Evolutionary conservation across 306 rosid genomes (phyloP), one percentile per base, ranked within the genome.

Genomic region (Geum urbanum): DNA sequence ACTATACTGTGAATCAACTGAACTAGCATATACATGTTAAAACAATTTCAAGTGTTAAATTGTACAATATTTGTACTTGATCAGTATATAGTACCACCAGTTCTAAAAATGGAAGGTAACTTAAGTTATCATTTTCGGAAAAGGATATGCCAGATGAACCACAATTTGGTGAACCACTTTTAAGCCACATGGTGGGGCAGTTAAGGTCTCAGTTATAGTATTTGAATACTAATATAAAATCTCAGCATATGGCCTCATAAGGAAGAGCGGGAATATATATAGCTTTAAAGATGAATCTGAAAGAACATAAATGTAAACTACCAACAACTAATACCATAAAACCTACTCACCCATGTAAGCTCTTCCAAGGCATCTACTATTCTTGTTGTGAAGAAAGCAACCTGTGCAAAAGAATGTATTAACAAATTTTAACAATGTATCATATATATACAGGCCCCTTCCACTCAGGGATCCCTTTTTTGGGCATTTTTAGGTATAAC

Each of bases 321-420:
- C 70, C 74, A 76, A 71, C 60, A 67, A 76, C 74, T 37, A 68
- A 50, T 9, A 49, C 19, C 9, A n/a, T 68, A 67, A 70, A 79
- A 74, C 16, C 39, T 52, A 82, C 97, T 66, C 61, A 94, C 99
- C 99, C 97, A 91, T 61, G 91, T 94, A 63, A 94, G 89, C 77
- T 94, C 99, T 82, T 94, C 99, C 74, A 81, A 77, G 8, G 99
- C 95, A 60, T 80, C 80, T 43, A 94, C 77, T 66, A 83, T 73
- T 86, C 96, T 87, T 70, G 95, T 77, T 20, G 99, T 80, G 85
- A 94, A 91, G 74, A 94, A 87, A 74, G 97, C 99, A 83, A 86
- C 78, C 99, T 94, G 88, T 80, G 84, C 46, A 69, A 70, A 77
- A 67, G 18, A 66, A 57, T 60, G 73, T 40, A 58, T 54, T 14